Evolutionary conservation across 495 filamentous ascomycete species (phyloP).

Genomic region (Aspergillus heteromorphus): DNA sequence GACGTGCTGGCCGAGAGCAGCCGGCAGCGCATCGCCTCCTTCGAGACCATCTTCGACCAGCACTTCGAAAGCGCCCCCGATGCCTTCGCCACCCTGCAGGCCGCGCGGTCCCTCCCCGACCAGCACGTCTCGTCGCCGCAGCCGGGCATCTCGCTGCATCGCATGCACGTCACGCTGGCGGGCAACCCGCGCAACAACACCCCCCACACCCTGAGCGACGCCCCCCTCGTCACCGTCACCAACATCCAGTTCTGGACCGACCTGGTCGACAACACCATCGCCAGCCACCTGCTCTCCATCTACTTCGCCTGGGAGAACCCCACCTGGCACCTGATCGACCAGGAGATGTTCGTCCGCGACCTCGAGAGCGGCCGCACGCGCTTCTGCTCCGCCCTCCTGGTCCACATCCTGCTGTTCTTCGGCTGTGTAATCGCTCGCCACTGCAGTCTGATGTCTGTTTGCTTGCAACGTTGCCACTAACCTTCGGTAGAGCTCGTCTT

Average conservation of each 20-base stretch:
- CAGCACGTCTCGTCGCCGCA: constrained; percentile 5
- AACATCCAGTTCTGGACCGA: constrained; percentile 20
- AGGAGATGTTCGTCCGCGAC: constrained; percentile 18
- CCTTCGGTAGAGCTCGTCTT: constrained; percentile 19
- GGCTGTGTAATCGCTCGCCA: constrained; percentile 15
- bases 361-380: constrained; percentile 11
- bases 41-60: constrained; percentile 9
- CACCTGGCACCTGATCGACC: constrained; percentile 25
- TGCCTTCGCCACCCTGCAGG: constrained; percentile 7
- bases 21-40: neutral
- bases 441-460: neutral
- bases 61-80: constrained; percentile 9
- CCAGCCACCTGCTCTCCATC: constrained; percentile 23
- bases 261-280: constrained; percentile 18
- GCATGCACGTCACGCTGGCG: constrained; percentile 14
- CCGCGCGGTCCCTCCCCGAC: constrained; percentile 6
- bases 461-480: constrained; percentile 3
- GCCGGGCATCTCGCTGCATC: constrained; percentile 12
- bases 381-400: constrained; percentile 18
- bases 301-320: constrained; percentile 29
- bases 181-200: constrained; percentile 1
- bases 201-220: constrained; percentile 3
- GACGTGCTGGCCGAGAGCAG: constrained; percentile 8
- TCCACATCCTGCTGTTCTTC: constrained; percentile 20
- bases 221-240: constrained; percentile 12